A percentile compares a stretch with the other conserved stretches of the same genome.
These are phyloP conservation scores for Kwoniella dendrophila DNA, from an alignment of 768 basidiomycete species.

Conservation along the genomic window DNA sequence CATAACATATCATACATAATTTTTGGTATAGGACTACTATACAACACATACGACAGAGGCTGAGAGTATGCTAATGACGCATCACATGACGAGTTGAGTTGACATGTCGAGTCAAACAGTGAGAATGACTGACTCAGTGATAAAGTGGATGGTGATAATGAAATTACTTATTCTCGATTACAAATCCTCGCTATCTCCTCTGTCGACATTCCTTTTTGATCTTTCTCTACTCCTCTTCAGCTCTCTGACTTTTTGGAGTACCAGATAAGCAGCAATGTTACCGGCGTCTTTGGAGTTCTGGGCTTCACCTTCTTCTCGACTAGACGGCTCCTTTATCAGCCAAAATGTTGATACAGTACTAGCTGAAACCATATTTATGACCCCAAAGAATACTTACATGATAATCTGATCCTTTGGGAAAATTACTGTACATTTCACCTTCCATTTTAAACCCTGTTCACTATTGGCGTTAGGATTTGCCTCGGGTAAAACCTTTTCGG, in stretches of 20 bases:
- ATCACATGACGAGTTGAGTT: too few species aligned
- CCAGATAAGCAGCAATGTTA: slow-evolving; percentile 15
- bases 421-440: not conserved
- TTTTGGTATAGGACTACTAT: too few species aligned
- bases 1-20: too few species aligned
- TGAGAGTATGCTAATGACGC: too few species aligned
- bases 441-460: slow-evolving; percentile 10
- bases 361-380: not conserved
- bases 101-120: too few species aligned
- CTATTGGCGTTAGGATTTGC: not conserved
- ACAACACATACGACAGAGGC: too few species aligned
- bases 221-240: too few species aligned
- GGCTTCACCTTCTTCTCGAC: slow-evolving; percentile 4
- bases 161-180: too few species aligned
- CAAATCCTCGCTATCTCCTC: too few species aligned
- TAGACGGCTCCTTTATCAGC: not conserved
- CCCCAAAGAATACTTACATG: slow-evolving; percentile 2
- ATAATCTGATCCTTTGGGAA: not conserved
- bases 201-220: too few species aligned
- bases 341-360: not conserved
- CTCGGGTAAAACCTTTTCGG: slow-evolving; percentile 10
- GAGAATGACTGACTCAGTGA: too few species aligned
- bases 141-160: too few species aligned
- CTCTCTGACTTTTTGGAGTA: slow-evolving; percentile 7
- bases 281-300: slow-evolving; percentile 15